Conservation (phyloP, 75 land plant species). For the Cupressus sempervirens region DNA sequence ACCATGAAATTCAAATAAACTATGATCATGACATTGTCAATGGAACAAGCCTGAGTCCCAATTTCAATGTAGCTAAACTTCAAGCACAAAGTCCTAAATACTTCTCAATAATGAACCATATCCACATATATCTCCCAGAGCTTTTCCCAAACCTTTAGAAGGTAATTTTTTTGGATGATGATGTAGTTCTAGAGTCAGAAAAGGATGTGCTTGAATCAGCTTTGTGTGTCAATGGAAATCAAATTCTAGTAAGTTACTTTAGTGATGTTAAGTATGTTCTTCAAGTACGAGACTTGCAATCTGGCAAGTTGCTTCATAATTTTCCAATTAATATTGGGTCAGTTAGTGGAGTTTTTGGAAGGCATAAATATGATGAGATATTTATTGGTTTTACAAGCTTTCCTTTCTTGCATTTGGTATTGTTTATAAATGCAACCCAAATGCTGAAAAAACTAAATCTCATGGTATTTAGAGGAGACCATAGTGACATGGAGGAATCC, state of each 20-base stretch:
- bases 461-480: conserved; percentile 67
- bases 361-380: conserved; percentile 60
- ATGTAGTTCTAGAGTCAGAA: conserved; percentile 66
- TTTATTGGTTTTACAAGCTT: conserved; percentile 81
- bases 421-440: conserved; percentile 71
- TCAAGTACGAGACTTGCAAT: conserved; percentile 66
- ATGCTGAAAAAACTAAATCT: conserved; percentile 45
- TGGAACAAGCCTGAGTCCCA: conserved; percentile 32
- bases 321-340: conserved; percentile 87
- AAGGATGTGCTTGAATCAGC: conserved; percentile 81
- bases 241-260: conserved; percentile 70
- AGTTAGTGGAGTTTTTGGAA: conserved; percentile 57
- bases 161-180: conserved; percentile 74
- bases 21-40: conserved; percentile 39
- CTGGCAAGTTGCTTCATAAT: conserved; percentile 56
- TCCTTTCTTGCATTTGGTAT: conserved; percentile 79
- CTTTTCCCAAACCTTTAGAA: conserved; percentile 77
- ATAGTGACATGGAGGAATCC: too few species aligned
- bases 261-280: conserved; percentile 89
- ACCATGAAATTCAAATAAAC: conserved; percentile 32
- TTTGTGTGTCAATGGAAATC: conserved; percentile 51
- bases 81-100: conserved; percentile 70
- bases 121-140: conserved; percentile 80
- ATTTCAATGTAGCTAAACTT: conserved; percentile 42
- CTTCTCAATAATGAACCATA: conserved; percentile 71